Conservation (phyloP, 306 rosid genomes). For the Cicer chorassanicum region DNA sequence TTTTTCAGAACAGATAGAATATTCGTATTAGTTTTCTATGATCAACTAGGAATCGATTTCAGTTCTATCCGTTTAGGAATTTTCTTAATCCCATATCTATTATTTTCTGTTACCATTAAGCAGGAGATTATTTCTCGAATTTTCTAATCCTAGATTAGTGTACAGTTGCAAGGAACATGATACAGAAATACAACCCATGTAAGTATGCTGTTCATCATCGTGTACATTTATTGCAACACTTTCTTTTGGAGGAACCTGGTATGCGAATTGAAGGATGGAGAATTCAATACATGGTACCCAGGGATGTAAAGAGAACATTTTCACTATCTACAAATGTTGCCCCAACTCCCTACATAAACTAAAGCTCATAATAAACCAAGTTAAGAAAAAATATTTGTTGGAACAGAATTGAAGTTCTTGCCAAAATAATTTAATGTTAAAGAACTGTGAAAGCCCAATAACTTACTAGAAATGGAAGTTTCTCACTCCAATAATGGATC, state of each 20-base stretch:
- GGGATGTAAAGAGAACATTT: not conserved
- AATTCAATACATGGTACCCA: not conserved
- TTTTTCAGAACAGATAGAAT: not conserved
- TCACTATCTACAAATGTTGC: not conserved
- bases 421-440: not conserved
- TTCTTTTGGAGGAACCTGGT: not conserved
- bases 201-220: not conserved
- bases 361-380: not conserved
- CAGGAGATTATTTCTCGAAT: not conserved
- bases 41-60: not conserved
- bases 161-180: not conserved
- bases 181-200: not conserved
- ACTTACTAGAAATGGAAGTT: not conserved
- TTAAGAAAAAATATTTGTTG: not conserved
- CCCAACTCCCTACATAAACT: not conserved
- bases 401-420: not conserved
- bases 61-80: not conserved
- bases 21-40: not conserved
- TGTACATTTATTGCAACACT: conserved; percentile 7
- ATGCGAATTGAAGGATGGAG: not conserved
- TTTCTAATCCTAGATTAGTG: not conserved
- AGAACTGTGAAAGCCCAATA: not conserved
- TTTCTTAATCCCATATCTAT: not conserved
- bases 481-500: not conserved
- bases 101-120: not conserved